Percentiles rank a stretch among this genome's conserved stretches.
Conservation (phyloP, 768 basidiomycete genomes). For the Lactifluus echinatus region DNA sequence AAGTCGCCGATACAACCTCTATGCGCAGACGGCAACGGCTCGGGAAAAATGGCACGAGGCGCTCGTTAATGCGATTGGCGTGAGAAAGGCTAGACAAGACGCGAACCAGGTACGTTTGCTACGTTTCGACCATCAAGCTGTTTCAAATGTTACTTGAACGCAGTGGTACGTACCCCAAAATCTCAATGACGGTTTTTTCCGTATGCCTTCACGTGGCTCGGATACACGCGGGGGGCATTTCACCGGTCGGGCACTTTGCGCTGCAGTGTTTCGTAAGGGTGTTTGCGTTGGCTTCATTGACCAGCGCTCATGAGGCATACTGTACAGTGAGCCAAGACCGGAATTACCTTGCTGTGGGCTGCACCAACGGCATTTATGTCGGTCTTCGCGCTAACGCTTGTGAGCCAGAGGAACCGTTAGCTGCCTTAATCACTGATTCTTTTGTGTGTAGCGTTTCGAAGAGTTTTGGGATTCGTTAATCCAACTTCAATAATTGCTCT, state of each 20-base stretch:
- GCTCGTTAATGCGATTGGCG: conserved; percentile 52
- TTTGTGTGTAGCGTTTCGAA: conserved; percentile 42
- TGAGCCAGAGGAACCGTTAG: conserved; percentile 27
- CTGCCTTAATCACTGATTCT: not conserved
- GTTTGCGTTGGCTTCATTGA: not conserved
- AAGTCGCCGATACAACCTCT: conserved; percentile 63
- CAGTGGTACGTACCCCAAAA: conserved; percentile 62
- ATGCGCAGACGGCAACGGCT: conserved; percentile 46
- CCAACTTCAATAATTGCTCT: conserved; percentile 51
- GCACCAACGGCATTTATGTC: conserved; percentile 62
- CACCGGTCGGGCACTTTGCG: conserved; percentile 52
- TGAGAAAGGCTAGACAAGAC: conserved; percentile 59
- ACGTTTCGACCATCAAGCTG: not conserved
- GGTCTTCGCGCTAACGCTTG: conserved; percentile 47
- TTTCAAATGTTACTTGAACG: not conserved
- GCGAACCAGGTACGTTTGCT: conserved; percentile 52
- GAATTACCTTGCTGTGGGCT: conserved; percentile 56
- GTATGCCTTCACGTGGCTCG: conserved; percentile 30
- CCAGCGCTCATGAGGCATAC: conserved; percentile 9
- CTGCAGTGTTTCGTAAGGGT: conserved; percentile 54
- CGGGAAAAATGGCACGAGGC: conserved; percentile 56
- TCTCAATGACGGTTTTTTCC: conserved; percentile 56
- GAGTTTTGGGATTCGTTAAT: conserved; percentile 42
- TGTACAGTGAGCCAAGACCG: conserved; percentile 40
- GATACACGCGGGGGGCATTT: conserved; percentile 28